These are phyloP conservation scores for Corrigiola litoralis DNA, from an alignment of 179 eudicot genomes.

Conservation along the genomic window DNA sequence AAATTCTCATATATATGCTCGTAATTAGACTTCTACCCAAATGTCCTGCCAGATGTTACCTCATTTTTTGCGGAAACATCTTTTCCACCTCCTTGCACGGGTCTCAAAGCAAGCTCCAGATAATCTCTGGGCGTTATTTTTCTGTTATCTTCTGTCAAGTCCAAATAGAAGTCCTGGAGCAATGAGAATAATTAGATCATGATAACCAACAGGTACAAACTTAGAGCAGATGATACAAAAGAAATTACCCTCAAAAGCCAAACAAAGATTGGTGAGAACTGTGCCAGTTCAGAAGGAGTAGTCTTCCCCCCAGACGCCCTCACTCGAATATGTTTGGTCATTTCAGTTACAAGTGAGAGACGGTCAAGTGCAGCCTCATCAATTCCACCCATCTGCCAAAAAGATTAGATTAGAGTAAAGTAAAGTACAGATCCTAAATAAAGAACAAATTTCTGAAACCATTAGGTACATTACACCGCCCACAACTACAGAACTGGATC, in stretches of 20 bases:
- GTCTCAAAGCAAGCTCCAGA: slow-evolving; percentile 88
- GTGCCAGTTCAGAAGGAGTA: slow-evolving; percentile 91
- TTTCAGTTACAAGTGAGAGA: slow-evolving; percentile 97
- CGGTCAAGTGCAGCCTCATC: slow-evolving; percentile 98
- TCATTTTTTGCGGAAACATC: slow-evolving; percentile 88
- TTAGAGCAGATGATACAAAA: neutral
- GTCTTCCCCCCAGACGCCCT: slow-evolving; percentile 88
- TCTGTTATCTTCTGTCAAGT: slow-evolving; percentile 81
- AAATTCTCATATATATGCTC: neutral
- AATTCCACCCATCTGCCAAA: slow-evolving; percentile 99
- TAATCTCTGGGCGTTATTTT: slow-evolving; percentile 96
- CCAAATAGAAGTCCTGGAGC: slow-evolving; percentile 85
- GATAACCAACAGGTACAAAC: neutral
- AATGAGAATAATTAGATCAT: slow-evolving; percentile 11
- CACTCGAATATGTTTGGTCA: slow-evolving; percentile 96
- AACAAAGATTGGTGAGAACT: slow-evolving; percentile 90
- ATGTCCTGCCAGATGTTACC: slow-evolving; percentile 33
- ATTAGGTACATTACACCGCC: no score
- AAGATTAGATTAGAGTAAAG: slow-evolving; percentile 10
- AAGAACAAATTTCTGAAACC: no score
- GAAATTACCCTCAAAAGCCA: slow-evolving; percentile 92
- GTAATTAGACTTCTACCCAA: neutral
- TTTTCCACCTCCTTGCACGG: slow-evolving; percentile 68
- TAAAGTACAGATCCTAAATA: no score
- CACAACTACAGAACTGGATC: no score